A percentile compares a stretch with the other conserved stretches of the same genome.
Conservation (phyloP, 768 basidiomycete species). For the Hypholoma fasciculare region DNA sequence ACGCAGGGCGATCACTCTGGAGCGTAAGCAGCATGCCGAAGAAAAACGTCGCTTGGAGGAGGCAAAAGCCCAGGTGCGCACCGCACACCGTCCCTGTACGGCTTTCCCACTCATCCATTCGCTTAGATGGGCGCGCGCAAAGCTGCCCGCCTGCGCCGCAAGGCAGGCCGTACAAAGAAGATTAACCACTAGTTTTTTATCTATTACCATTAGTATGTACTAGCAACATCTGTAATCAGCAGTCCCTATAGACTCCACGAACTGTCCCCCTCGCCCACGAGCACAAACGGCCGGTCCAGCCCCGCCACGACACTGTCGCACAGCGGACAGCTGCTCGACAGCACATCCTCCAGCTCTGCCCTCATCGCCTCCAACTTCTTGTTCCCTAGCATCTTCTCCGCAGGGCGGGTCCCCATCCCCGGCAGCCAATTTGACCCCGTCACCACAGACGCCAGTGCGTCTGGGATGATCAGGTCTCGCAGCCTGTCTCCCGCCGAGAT, state of each 20-base stretch:
- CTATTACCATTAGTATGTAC: constrained; percentile 11
- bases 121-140: constrained; percentile 79
- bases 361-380: constrained; percentile 73
- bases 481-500: constrained; percentile 88
- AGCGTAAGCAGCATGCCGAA: constrained; percentile 72
- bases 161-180: constrained; percentile 77
- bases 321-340: constrained; percentile 88
- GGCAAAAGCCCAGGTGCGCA: constrained; percentile 57
- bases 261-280: constrained; percentile 73
- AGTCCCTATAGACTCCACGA: constrained; percentile 67
- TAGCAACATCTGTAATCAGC: constrained; percentile 13
- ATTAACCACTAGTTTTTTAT: constrained; percentile 59
- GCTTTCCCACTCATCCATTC: constrained; percentile 8
- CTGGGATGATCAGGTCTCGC: constrained; percentile 91
- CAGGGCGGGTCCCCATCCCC: constrained; percentile 56
- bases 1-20: constrained; percentile 64
- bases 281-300: constrained; percentile 85
- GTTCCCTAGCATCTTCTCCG: constrained; percentile 48
- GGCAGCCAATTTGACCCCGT: constrained; percentile 78
- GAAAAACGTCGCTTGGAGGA: constrained; percentile 70
- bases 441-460: constrained; percentile 85
- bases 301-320: constrained; percentile 89
- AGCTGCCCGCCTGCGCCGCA: constrained; percentile 70
- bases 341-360: constrained; percentile 83
- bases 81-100: constrained; percentile 3